Evolutionary conservation across 2,329 filamentous ascomycete genomes (phyloP).

Genomic region (Alternaria sp.): DNA sequence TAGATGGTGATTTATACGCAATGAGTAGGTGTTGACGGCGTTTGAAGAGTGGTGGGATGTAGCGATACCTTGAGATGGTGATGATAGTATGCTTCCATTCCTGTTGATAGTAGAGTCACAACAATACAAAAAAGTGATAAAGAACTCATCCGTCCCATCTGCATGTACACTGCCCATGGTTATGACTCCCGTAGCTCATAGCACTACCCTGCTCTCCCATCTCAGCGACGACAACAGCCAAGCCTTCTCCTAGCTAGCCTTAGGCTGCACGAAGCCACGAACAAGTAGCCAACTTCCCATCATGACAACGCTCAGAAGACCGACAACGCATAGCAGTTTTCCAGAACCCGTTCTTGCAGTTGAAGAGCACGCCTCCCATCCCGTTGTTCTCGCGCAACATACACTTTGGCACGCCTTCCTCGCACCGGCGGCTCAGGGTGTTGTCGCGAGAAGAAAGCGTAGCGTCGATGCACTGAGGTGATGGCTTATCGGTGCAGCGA

Average conservation of each 20-base stretch:
- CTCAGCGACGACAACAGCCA: not conserved
- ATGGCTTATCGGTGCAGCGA: not conserved
- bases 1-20: not conserved
- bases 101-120: not conserved
- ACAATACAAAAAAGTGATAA: not conserved
- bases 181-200: not conserved
- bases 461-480: not conserved
- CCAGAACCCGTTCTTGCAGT: constrained; percentile 9
- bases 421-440: not conserved
- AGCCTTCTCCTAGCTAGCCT: too few species aligned
- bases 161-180: accelerated
- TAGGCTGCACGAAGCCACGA: not conserved
- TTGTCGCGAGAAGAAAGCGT: not conserved
- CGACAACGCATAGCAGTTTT: not conserved
- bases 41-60: not conserved
- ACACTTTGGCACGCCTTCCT: constrained; percentile 2
- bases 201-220: not conserved
- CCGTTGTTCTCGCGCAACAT: constrained; percentile 1
- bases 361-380: constrained; percentile 6
- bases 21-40: not conserved
- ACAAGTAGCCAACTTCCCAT: not conserved
- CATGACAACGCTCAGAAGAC: constrained; percentile 2
- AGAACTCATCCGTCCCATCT: not conserved
- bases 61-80: not conserved
- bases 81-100: not conserved